These are phyloP conservation scores for Oryza rufipogon DNA, from an alignment of 176 grass and related monocot species.

Conservation along the genomic window DNA sequence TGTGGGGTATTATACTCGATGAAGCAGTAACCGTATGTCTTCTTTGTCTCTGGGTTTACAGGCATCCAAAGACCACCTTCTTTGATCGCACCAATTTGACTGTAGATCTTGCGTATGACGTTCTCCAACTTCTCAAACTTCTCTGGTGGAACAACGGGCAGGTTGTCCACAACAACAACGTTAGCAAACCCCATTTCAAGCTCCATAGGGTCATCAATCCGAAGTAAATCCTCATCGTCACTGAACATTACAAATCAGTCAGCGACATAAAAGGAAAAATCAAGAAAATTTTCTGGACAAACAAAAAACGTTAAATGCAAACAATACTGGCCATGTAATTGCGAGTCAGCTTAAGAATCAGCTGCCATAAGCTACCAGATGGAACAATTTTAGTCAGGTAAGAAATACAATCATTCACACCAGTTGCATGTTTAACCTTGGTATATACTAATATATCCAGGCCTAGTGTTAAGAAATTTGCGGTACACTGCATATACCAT, in stretches of 20 bases:
- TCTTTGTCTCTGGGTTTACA: slow-evolving; percentile 67
- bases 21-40: slow-evolving; percentile 87
- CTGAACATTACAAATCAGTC: slow-evolving; percentile 38
- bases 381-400: background rate
- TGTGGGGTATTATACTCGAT: slow-evolving; percentile 79
- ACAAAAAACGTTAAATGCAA: background rate
- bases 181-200: slow-evolving; percentile 71
- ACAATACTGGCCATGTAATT: background rate
- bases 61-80: slow-evolving; percentile 94
- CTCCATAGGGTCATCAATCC: slow-evolving; percentile 65
- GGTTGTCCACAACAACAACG: slow-evolving; percentile 76
- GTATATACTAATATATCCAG: background rate
- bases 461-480: no score
- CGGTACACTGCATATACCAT: no score
- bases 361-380: background rate
- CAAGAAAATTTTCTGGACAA: background rate
- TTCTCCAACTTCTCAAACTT: slow-evolving; percentile 92
- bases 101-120: slow-evolving; percentile 79
- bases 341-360: background rate
- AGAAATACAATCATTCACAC: background rate
- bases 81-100: slow-evolving; percentile 76
- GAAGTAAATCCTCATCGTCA: slow-evolving; percentile 78
- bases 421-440: background rate
- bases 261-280: slow-evolving; percentile 13
- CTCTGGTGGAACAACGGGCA: slow-evolving; percentile 73